Evolutionary conservation across 768 basidiomycete genomes (phyloP).

Genomic region (Boletus subcaerulescens): DNA sequence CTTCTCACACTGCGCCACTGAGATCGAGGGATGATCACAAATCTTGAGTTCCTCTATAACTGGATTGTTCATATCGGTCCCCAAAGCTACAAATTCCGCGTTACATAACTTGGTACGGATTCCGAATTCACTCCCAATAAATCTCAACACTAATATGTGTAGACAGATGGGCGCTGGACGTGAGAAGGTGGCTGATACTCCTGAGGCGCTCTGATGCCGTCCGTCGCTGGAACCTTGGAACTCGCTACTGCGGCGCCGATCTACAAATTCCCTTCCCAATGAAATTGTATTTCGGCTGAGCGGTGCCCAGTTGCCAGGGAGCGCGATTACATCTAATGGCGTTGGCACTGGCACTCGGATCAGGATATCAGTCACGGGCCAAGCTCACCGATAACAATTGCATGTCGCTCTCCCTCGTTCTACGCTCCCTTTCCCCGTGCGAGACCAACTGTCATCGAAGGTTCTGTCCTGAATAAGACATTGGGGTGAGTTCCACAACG

Average conservation of each 20-base stretch:
- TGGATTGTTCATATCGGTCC: neutral
- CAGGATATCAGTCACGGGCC: neutral
- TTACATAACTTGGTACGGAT: neutral
- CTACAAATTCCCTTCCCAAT: neutral
- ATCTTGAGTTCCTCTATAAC: neutral
- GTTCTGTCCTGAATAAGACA: neutral
- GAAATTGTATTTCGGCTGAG: neutral
- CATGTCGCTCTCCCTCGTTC: too few relatives aligned
- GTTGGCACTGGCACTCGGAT: neutral
- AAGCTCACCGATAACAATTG: conserved; percentile 1
- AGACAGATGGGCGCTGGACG: neutral
- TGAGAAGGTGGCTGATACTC: neutral
- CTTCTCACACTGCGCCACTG: neutral
- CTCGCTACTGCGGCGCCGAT: neutral
- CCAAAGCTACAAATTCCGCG: neutral
- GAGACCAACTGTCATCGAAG: neutral
- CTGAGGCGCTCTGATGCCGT: neutral
- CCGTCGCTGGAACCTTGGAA: neutral
- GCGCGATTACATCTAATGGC: neutral
- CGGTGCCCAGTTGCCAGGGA: conserved; percentile 1
- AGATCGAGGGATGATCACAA: neutral
- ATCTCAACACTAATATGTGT: neutral
- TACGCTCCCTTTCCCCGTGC: neutral
- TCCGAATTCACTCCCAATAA: neutral
- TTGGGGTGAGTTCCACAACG: neutral